A percentile compares a stretch with the other conserved stretches of the same genome.
Evolutionary conservation across 441 rosid genomes (phyloP).

Genomic region (Corymbia citriodora): DNA sequence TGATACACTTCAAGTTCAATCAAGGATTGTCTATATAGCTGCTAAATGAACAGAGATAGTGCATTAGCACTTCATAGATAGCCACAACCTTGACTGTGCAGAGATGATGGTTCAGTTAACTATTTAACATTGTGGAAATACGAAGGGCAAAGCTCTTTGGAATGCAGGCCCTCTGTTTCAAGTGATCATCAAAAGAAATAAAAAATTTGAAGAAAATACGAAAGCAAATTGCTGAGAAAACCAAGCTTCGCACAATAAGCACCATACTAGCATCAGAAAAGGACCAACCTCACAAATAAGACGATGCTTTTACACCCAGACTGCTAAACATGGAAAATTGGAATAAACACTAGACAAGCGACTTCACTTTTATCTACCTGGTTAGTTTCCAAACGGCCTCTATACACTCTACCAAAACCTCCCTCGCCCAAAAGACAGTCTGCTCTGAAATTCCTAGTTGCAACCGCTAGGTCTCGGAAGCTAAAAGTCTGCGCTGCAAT

Average conservation of each 20-base stretch:
- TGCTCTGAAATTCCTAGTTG: slow-evolving; percentile 53
- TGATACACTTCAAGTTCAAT: neutral
- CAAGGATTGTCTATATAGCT: neutral
- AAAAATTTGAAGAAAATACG: neutral
- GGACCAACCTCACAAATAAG: neutral
- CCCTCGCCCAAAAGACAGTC: slow-evolving; percentile 72
- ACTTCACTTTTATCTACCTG: slow-evolving; percentile 29
- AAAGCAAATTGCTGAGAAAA: neutral
- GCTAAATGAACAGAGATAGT: neutral
- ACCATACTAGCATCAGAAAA: neutral
- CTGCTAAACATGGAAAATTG: neutral
- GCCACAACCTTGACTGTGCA: neutral
- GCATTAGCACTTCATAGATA: neutral
- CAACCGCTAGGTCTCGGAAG: slow-evolving; percentile 47
- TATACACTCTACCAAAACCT: slow-evolving; percentile 66
- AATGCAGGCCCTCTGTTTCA: neutral
- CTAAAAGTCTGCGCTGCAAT: slow-evolving; percentile 48
- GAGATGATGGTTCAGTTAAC: neutral
- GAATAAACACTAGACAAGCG: neutral
- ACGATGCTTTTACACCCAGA: neutral
- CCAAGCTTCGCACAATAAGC: neutral
- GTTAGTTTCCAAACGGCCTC: slow-evolving; percentile 43
- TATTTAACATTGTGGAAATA: neutral
- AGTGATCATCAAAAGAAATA: neutral
- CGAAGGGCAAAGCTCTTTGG: neutral